phyloP scores from a whole-genome alignment of 176 grass and related monocot genomes.

The Triticum dicoccoides region DNA sequence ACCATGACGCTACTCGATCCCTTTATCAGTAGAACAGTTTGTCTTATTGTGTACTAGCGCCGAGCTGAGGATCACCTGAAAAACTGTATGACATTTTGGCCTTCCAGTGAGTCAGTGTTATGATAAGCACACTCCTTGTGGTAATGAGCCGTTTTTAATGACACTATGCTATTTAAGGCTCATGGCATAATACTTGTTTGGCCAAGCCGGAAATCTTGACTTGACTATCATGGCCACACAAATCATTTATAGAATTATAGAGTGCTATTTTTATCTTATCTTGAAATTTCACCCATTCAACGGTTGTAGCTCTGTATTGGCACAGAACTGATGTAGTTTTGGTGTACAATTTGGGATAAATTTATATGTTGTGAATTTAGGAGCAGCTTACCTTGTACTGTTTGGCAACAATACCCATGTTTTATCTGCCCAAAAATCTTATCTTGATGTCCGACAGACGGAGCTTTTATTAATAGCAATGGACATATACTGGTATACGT shows the following conservation, averaged over 20 bases:
- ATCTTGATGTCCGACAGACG: not conserved
- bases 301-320: not conserved
- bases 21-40: not conserved
- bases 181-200: not conserved
- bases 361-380: not conserved
- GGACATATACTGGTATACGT: not conserved
- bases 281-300: not conserved
- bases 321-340: not conserved
- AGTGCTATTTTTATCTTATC: not conserved
- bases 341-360: not conserved
- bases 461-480: not conserved
- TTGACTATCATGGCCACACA: not conserved
- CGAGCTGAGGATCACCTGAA: not conserved
- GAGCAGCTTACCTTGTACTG: not conserved
- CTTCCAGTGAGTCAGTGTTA: not conserved
- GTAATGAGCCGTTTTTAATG: not conserved
- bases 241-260: not conserved
- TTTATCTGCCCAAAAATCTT: conserved; percentile 5
- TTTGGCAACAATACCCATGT: not conserved
- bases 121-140: not conserved
- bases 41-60: not conserved
- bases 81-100: not conserved
- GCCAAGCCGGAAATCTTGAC: not conserved
- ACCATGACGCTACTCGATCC: not conserved
- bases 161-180: not conserved